Conservation (phyloP, 129 eudicot genomes). For the Scalesia atractyloides region DNA sequence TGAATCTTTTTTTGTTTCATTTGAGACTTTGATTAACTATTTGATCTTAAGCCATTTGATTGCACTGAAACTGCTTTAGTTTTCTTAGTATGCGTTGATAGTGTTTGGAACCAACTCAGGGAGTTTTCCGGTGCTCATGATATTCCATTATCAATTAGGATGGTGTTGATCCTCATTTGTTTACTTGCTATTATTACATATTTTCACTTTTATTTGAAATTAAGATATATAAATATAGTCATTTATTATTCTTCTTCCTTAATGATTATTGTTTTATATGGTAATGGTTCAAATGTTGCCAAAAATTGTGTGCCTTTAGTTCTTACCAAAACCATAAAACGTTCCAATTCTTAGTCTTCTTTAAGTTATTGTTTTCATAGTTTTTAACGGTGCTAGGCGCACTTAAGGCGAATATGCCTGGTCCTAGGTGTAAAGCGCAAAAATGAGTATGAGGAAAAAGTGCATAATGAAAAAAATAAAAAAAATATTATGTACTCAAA, state of each 20-base stretch:
- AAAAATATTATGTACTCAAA: too few species aligned
- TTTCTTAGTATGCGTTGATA: constrained; percentile 85
- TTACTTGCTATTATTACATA: background rate
- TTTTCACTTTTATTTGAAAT: background rate
- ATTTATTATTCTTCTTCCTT: background rate
- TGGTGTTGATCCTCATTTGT: constrained; percentile 13
- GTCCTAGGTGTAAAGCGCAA: too few species aligned
- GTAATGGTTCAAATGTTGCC: constrained; percentile 85
- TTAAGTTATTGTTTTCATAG: background rate
- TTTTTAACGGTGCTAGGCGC: too few species aligned
- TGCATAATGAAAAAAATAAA: too few species aligned
- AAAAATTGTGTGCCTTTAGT: constrained; percentile 94
- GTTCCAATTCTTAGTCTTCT: constrained; percentile 31
- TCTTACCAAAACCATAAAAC: constrained; percentile 50
- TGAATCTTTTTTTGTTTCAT: too few species aligned
- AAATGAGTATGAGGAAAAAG: too few species aligned
- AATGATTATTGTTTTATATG: constrained; percentile 74
- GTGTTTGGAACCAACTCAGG: constrained; percentile 70
- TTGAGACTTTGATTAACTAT: too few species aligned
- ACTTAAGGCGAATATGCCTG: too few species aligned
- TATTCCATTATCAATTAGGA: constrained; percentile 58
- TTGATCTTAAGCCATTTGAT: too few species aligned
- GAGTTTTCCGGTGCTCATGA: constrained; percentile 65
- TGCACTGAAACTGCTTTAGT: too few species aligned
- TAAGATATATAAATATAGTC: background rate